Conservation (phyloP, 176 grass and related monocot species). For the Pontederia paniculata region DNA sequence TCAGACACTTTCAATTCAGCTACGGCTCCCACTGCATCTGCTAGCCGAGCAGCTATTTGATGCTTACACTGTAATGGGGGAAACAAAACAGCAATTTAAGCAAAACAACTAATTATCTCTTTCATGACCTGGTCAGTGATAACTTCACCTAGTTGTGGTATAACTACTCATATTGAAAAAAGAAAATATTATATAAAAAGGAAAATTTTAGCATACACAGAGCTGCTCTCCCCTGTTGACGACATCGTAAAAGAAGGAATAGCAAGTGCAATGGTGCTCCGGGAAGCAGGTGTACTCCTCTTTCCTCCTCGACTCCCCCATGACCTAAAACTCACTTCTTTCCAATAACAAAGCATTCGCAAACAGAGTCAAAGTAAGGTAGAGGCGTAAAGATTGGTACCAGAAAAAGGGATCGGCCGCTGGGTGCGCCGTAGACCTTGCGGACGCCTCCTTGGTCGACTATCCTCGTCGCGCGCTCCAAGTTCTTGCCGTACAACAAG, state of each 20-base stretch:
- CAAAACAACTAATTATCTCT: neutral
- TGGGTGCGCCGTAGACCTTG: slow-evolving; percentile 51
- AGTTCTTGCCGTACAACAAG: slow-evolving; percentile 86
- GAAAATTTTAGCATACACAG: slow-evolving; percentile 1
- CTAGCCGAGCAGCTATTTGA: slow-evolving; percentile 85
- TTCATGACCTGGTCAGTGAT: neutral
- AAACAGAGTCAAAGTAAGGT: neutral
- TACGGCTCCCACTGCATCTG: slow-evolving; percentile 55
- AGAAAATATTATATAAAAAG: too few relatives aligned
- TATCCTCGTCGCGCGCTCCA: slow-evolving; percentile 73
- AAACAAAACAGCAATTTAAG: neutral
- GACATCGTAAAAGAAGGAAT: slow-evolving; percentile 94
- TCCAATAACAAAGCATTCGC: too few relatives aligned
- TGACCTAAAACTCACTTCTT: slow-evolving; percentile 34
- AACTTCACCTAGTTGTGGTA: neutral
- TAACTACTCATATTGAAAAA: too few relatives aligned
- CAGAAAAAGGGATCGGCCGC: slow-evolving; percentile 77
- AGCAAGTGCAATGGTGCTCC: slow-evolving; percentile 86
- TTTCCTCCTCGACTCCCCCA: slow-evolving; percentile 85
- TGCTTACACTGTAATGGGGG: slow-evolving; percentile 56
- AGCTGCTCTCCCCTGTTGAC: slow-evolving; percentile 70
- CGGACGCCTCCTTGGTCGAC: slow-evolving; percentile 73
- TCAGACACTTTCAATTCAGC: slow-evolving; percentile 56
- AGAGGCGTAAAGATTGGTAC: slow-evolving; percentile 10
- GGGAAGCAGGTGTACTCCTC: slow-evolving; percentile 95